A percentile compares a stretch with the other conserved stretches of the same genome.
These are phyloP conservation scores for Scutellaria barbata DNA, from an alignment of 257 asterid genomes.

Conservation along the genomic window DNA sequence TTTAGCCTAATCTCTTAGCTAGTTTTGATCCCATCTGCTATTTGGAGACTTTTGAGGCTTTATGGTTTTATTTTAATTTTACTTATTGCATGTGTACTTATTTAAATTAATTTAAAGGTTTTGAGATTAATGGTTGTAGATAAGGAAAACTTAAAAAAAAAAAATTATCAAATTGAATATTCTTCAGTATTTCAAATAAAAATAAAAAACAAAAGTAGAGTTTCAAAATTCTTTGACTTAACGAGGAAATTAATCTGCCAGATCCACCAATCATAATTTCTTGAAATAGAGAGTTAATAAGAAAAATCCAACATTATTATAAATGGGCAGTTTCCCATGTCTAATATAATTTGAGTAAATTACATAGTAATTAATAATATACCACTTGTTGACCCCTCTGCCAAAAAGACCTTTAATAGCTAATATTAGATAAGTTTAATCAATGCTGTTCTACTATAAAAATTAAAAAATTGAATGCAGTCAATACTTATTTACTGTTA, in stretches of 20 bases:
- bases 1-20: not conserved
- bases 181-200: too few relatives aligned
- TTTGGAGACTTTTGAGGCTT: not conserved
- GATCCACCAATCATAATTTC: not conserved
- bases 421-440: conserved; percentile 15
- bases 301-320: not conserved
- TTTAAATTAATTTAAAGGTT: not conserved
- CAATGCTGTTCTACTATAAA: not conserved
- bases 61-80: too few relatives aligned
- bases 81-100: too few relatives aligned
- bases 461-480: not conserved
- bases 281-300: not conserved
- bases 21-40: not conserved
- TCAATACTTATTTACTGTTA: conserved; percentile 13
- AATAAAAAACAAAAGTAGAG: too few relatives aligned
- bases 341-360: not conserved
- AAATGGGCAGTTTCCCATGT: not conserved
- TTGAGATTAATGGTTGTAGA: too few relatives aligned
- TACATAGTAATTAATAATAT: not conserved
- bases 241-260: too few relatives aligned
- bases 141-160: too few relatives aligned
- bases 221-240: too few relatives aligned
- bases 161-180: too few relatives aligned
- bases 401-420: conserved; percentile 11
- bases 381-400: conserved; percentile 11